These are phyloP conservation scores for Trichoderma asperelloides DNA, from an alignment of 495 filamentous ascomycete species.

Conservation along the genomic window DNA sequence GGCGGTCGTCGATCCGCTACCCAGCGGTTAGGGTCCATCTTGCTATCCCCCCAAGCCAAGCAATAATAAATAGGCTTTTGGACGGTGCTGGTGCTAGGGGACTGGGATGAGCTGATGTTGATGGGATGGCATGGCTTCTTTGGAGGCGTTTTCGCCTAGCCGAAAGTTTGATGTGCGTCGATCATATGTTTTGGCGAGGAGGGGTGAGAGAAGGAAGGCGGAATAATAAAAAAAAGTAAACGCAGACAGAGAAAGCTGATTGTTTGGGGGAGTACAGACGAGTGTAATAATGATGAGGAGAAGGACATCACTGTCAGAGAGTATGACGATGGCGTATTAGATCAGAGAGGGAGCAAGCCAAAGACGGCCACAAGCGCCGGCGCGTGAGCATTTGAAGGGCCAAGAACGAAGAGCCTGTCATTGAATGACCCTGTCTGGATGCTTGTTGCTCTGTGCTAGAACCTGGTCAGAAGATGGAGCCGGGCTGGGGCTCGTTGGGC, in stretches of 20 bases:
- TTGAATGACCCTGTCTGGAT: not conserved
- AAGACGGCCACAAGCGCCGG: constrained; percentile 1
- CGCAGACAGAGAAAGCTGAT: not conserved
- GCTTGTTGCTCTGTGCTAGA: not conserved
- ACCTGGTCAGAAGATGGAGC: not conserved
- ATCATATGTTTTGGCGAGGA: not conserved
- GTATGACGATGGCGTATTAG: not conserved
- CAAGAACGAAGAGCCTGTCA: not conserved
- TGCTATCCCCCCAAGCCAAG: no score
- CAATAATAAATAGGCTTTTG: not conserved
- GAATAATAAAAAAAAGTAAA: not conserved
- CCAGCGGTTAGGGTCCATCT: not conserved
- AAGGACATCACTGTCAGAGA: not conserved
- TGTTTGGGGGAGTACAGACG: not conserved
- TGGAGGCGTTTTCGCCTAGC: not conserved
- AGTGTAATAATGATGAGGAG: not conserved
- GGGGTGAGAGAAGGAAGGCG: not conserved
- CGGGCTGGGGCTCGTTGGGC: not conserved
- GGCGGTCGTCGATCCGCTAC: not conserved
- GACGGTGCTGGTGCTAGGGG: not conserved
- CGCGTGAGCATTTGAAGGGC: not conserved
- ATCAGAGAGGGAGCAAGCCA: not conserved
- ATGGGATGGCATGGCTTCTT: not conserved
- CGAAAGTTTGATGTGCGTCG: not conserved
- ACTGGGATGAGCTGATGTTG: not conserved